Conservation (phyloP, 164 flowering plant genomes). For the Umbilicus rupestris region DNA sequence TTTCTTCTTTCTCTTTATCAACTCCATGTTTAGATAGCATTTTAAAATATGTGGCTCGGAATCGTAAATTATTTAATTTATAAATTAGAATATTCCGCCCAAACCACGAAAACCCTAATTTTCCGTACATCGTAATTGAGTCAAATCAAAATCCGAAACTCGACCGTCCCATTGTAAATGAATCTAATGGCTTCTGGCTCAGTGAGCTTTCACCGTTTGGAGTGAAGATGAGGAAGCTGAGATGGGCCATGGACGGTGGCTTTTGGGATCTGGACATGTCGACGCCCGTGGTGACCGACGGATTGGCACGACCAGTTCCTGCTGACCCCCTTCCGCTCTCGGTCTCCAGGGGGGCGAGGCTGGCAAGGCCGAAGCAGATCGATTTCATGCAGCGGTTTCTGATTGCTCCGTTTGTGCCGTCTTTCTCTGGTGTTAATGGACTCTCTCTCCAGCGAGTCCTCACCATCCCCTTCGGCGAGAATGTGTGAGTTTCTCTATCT, state of each 20-base stretch:
- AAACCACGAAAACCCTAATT: no score
- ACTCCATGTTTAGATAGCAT: no score
- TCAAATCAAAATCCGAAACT: no score
- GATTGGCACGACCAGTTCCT: slow-evolving; percentile 50
- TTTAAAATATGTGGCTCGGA: no score
- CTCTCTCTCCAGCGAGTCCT: slow-evolving; percentile 52
- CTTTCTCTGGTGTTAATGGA: slow-evolving; percentile 32
- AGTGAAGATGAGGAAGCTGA: slow-evolving; percentile 55
- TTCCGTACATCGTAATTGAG: no score
- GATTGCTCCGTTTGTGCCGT: slow-evolving; percentile 58
- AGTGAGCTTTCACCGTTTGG: no score
- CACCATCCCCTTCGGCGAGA: slow-evolving; percentile 48
- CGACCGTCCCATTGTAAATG: no score
- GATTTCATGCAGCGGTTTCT: slow-evolving; percentile 90
- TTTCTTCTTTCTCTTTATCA: no score
- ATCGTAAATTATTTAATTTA: no score
- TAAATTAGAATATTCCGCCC: no score
- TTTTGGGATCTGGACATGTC: slow-evolving; percentile 82
- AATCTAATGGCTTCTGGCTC: no score
- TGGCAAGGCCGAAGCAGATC: slow-evolving; percentile 69
- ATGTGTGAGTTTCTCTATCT: slow-evolving; percentile 28
- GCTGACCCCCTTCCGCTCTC: slow-evolving; percentile 54
- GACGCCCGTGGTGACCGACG: slow-evolving; percentile 63
- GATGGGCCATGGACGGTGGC: slow-evolving; percentile 79
- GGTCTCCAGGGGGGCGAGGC: slow-evolving; percentile 57